Percentiles rank a stretch among this genome's conserved stretches.
phyloP scores from a whole-genome alignment of 306 rosid species.

The Cicer arietinum region DNA sequence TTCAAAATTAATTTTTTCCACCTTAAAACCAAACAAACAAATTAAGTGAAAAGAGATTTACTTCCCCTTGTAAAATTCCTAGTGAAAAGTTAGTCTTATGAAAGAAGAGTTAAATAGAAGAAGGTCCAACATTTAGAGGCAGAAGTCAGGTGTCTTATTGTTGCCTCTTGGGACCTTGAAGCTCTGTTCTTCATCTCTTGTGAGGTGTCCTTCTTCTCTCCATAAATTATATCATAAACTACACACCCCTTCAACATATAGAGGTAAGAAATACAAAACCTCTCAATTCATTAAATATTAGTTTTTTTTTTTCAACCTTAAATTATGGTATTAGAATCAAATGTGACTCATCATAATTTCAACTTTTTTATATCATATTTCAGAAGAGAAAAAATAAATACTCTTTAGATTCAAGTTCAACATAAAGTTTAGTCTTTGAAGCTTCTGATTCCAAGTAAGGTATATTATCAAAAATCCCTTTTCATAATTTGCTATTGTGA shows the following conservation, averaged over 20 bases:
- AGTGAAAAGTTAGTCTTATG: constrained; percentile 51
- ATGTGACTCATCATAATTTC: constrained; percentile 29
- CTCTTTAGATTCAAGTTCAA: constrained; percentile 41
- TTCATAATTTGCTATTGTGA: constrained; percentile 12
- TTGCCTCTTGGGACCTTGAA: constrained; percentile 37
- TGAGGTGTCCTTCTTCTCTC: constrained; percentile 43
- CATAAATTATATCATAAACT: constrained; percentile 36
- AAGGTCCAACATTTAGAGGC: constrained; percentile 46
- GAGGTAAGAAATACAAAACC: constrained; percentile 43
- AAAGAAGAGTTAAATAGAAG: constrained; percentile 48
- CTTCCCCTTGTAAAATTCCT: background rate
- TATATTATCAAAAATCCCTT: constrained; percentile 34
- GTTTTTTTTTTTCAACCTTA: constrained; percentile 14
- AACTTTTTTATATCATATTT: constrained; percentile 40
- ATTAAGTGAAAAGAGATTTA: no score
- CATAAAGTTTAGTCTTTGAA: constrained; percentile 44
- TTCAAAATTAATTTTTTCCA: no score
- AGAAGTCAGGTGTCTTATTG: constrained; percentile 49
- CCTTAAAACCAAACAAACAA: no score
- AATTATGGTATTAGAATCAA: constrained; percentile 25
- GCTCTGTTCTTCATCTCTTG: constrained; percentile 32
- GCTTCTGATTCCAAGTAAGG: constrained; percentile 56
- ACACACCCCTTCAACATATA: constrained; percentile 33
- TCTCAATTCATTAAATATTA: background rate
- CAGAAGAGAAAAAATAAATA: constrained; percentile 41